Conservation (phyloP, 2,329 filamentous ascomycete genomes). For the Aureobasidium sp. region DNA sequence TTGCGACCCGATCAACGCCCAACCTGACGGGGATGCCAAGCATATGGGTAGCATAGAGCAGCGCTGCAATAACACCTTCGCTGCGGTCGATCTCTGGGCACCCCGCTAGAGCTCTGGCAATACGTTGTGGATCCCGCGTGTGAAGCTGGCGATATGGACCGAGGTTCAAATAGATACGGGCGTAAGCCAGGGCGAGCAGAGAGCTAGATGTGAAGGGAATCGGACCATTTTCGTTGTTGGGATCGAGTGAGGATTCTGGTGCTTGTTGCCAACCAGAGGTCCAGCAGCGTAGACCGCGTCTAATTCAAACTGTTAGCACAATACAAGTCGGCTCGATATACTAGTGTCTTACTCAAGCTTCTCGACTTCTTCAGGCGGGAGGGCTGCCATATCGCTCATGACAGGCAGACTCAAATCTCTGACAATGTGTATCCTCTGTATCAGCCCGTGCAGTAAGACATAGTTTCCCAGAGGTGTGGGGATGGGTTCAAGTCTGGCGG, state of each 20-base stretch:
- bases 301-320: not conserved
- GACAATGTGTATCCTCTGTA: slow-evolving; percentile 25
- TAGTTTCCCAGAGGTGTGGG: slow-evolving; percentile 47
- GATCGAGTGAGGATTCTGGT: slow-evolving; percentile 28
- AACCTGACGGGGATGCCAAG: slow-evolving; percentile 48
- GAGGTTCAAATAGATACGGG: slow-evolving; percentile 38
- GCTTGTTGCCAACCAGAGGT: slow-evolving; percentile 28
- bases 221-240: slow-evolving; percentile 29
- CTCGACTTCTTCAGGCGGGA: not conserved
- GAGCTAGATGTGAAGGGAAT: slow-evolving; percentile 38
- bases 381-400: not conserved
- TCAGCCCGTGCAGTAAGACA: slow-evolving; percentile 60
- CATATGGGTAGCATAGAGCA: slow-evolving; percentile 46
- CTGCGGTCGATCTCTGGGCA: slow-evolving; percentile 38
- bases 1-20: slow-evolving; percentile 45
- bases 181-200: slow-evolving; percentile 38
- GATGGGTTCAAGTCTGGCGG: not conserved
- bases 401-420: not conserved
- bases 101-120: slow-evolving; percentile 32
- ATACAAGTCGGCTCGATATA: accelerated
- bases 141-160: slow-evolving; percentile 37
- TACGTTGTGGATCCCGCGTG: slow-evolving; percentile 33
- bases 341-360: not conserved
- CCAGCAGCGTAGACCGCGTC: slow-evolving; percentile 18
- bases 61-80: slow-evolving; percentile 40